These are phyloP conservation scores for Asterophora parasitica DNA, from an alignment of 768 basidiomycete genomes.

Conservation along the genomic window DNA sequence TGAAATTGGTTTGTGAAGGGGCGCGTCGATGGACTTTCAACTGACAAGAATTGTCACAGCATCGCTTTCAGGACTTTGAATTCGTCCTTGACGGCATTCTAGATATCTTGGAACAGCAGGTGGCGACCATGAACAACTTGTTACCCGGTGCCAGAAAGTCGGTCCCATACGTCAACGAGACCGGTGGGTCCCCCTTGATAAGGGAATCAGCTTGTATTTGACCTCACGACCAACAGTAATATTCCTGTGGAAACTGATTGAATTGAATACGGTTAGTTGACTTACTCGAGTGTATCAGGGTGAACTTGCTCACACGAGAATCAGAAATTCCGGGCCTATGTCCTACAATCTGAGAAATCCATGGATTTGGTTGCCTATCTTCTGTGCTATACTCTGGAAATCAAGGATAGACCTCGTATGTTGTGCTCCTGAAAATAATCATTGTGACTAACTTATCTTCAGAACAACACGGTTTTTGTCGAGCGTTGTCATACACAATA, in stretches of 20 bases:
- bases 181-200: conserved; percentile 46
- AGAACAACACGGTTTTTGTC: conserved; percentile 91
- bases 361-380: conserved; percentile 77
- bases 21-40: conserved; percentile 2
- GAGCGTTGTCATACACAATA: conserved; percentile 86
- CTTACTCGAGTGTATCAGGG: not conserved
- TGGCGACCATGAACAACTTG: conserved; percentile 65
- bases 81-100: conserved; percentile 76
- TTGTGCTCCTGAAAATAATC: conserved; percentile 4
- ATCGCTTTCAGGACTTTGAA: conserved; percentile 84
- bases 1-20: conserved; percentile 65
- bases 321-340: conserved; percentile 87
- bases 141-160: conserved; percentile 85
- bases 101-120: conserved; percentile 69
- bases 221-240: conserved; percentile 44
- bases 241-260: conserved; percentile 88
- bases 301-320: conserved; percentile 1
- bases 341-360: conserved; percentile 76
- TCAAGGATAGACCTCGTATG: conserved; percentile 92
- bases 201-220: too few relatives aligned
- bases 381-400: conserved; percentile 76
- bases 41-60: conserved; percentile 40
- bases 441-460: not conserved
- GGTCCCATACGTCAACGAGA: conserved; percentile 78
- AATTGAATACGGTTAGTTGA: conserved; percentile 77